Conservation (phyloP, 441 rosid genomes). For the Melastoma candidum region DNA sequence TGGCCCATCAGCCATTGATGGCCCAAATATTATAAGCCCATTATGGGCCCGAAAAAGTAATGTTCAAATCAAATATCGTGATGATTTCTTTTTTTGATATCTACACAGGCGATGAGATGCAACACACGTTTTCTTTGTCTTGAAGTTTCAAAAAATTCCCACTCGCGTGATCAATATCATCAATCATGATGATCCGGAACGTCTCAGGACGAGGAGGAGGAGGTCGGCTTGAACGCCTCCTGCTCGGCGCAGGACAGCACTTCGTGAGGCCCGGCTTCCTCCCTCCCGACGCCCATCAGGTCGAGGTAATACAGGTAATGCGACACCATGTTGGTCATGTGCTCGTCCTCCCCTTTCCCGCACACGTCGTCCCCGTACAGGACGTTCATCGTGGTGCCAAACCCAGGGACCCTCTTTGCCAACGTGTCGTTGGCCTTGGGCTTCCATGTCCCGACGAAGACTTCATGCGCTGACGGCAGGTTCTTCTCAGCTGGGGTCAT, state of each 20-base stretch:
- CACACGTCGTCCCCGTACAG: slow-evolving; percentile 70
- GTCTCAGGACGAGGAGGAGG: slow-evolving; percentile 45
- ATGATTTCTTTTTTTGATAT: too few relatives aligned
- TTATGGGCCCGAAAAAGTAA: too few relatives aligned
- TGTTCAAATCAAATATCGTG: too few relatives aligned
- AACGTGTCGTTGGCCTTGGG: slow-evolving; percentile 84
- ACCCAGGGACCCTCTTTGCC: slow-evolving; percentile 61
- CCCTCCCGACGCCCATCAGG: slow-evolving; percentile 74
- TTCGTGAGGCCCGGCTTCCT: slow-evolving; percentile 68
- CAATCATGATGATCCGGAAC: not conserved
- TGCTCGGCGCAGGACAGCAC: slow-evolving; percentile 69
- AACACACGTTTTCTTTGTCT: too few relatives aligned
- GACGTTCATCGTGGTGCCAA: slow-evolving; percentile 81
- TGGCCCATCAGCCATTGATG: too few relatives aligned
- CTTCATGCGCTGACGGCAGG: slow-evolving; percentile 85
- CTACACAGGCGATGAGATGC: too few relatives aligned
- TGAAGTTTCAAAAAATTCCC: too few relatives aligned
- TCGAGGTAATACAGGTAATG: slow-evolving; percentile 84
- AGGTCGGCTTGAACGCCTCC: slow-evolving; percentile 45
- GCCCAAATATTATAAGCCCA: too few relatives aligned
- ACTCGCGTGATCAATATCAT: not conserved
- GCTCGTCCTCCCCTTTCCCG: slow-evolving; percentile 67
- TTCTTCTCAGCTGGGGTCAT: slow-evolving; percentile 67
- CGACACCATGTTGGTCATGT: slow-evolving; percentile 72
- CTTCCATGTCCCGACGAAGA: slow-evolving; percentile 76